These are phyloP conservation scores for Leccinum longicurvipes DNA, from an alignment of 768 basidiomycete genomes.

Conservation along the genomic window DNA sequence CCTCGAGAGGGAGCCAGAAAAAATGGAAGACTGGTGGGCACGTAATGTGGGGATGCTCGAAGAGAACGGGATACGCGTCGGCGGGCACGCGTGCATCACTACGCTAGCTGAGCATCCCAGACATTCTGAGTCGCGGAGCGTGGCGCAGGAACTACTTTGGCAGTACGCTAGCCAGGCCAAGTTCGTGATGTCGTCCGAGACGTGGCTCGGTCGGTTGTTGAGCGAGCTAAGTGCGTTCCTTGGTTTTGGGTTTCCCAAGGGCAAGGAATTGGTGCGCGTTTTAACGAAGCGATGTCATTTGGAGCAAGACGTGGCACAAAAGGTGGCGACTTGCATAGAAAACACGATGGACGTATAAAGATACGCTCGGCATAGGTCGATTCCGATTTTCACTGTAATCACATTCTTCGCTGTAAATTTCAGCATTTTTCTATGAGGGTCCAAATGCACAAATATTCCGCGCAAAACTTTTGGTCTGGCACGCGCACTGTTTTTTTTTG, in stretches of 20 bases:
- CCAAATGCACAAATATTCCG: no score
- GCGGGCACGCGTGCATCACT: slow-evolving; percentile 30
- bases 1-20: slow-evolving; percentile 29
- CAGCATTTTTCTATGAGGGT: not conserved
- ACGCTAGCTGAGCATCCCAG: slow-evolving; percentile 20
- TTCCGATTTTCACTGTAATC: no score
- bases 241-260: slow-evolving; percentile 18
- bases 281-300: slow-evolving; percentile 26
- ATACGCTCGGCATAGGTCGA: not conserved
- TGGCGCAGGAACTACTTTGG: slow-evolving; percentile 20
- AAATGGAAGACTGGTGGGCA: slow-evolving; percentile 33
- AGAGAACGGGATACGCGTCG: slow-evolving; percentile 15
- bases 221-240: slow-evolving; percentile 16
- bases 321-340: slow-evolving; percentile 24
- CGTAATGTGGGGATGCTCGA: slow-evolving; percentile 22
- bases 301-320: slow-evolving; percentile 21
- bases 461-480: no score
- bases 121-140: slow-evolving; percentile 19
- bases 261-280: slow-evolving; percentile 18
- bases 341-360: slow-evolving; percentile 8
- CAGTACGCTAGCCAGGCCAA: slow-evolving; percentile 22
- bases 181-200: slow-evolving; percentile 23
- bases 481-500: no score
- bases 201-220: slow-evolving; percentile 20
- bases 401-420: not conserved